Base-by-base conservation (phyloP, 106 monocot genomes). In the Acanthochlamys bracteata region DNA sequence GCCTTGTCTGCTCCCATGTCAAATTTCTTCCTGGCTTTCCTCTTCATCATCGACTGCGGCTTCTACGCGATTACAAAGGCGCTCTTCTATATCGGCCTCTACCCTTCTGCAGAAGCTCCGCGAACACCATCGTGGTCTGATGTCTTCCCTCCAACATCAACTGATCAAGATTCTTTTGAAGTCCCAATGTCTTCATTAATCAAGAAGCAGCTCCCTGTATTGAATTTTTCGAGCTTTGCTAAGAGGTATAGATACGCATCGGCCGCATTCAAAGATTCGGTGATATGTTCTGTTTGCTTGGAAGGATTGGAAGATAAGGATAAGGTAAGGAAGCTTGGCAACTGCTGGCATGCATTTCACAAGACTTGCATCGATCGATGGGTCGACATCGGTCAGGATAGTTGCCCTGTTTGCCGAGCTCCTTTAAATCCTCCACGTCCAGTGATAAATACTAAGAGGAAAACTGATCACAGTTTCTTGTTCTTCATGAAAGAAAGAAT, bases 311-410 rank as follows among this genome's bases (percentile, higher is more conserved):
- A 69, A 27, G 57, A 7, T 20, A 57, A 39, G 70, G 55, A 76
- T 26, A 53, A 69, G 49, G 75, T 75, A 7, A 26, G 69, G 33
- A 42, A 70, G 66, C 70, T 70, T 10, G 69, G 69, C 9, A 76
- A 70, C 64, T 76, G 76, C 64, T 21, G 13, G 12, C 76, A 76
- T 41, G 63, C 25, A 4, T 70, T 69, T 64, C 69, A 76, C 64
- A 63, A 47, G 39, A 56, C 12, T 11, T 75, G 75, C 61, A 69
- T 75, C 0, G 75, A 75, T 39, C 33, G 57, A 57, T 76, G 76
- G 76, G 57, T 69, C 40, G 69, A 76, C 25, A 42, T 25, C 21
- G 76, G 69, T 1, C 64, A 69, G 24, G 13, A 64, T 15, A 76
- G 64, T 21, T 76, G 69, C 57, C 69, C 76, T 7, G 8, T 76